Base-by-base conservation (phyloP, 352 stramenopile species). In the Aphanomyces astaci region DNA sequence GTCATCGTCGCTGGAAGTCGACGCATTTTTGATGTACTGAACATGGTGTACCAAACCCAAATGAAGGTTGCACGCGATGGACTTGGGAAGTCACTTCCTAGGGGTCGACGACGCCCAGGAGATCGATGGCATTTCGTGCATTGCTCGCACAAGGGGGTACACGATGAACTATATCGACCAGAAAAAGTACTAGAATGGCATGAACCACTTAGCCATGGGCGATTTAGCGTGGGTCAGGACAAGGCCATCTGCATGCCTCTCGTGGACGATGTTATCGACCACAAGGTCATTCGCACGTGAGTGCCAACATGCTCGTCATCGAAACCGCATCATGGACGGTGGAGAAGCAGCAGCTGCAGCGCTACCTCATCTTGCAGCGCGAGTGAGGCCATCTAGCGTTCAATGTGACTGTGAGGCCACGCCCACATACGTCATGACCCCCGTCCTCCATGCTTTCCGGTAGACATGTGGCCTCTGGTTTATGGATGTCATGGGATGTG, bases 91-190 rank as follows among this genome's bases (percentile, higher is more conserved):
- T 4, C 32, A 25, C 4, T 52, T 22, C 32, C 17, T 24, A 22
- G 22, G 3, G n/a, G n/a, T n/a, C n/a, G n/a, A n/a, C 9, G 3
- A 9, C n/a, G 33, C 7, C 3, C n/a, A 36, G 4, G 19, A 49
- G 32, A 19, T 65, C 36, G 22, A 65, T 32, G 56, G 56, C 56
- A 52, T 46, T 13, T 17, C 7, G n/a, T 65, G 56, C 36, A 19
- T 65, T 5, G 24, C 56, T 4, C 28, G 9, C 11, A 65, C 56
- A 9, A 13, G n/a, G 3, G 24, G 36, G 3, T 9, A 10, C 3
- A 19, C 56, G 3, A 51, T 65, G 32, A n/a, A 33, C n/a, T 65
- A 65, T n/a, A n/a, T n/a, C 36, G 56, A 65, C 11, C 22, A 53
- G 4, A 9, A 65, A 36, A 65, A 71, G 43, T 36, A 56, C 28